phyloP scores from a whole-genome alignment of 2,329 filamentous ascomycete species.

The Sporothrix luriei region DNA sequence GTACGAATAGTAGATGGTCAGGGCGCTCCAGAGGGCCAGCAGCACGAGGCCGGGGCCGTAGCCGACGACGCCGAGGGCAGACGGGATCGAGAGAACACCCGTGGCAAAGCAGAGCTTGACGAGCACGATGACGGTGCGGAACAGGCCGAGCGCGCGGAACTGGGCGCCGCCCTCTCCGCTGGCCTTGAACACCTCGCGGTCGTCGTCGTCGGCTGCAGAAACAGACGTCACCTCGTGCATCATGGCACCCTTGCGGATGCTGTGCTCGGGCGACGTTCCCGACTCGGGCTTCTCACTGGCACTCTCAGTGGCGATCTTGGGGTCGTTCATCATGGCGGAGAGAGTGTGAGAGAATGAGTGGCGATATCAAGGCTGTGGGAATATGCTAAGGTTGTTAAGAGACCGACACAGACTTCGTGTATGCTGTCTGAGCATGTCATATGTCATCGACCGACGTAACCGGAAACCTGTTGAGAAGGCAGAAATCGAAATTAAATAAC shows the following conservation, averaged over 20 bases:
- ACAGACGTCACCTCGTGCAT: neutral
- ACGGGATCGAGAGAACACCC: constrained; percentile 62
- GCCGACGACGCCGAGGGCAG: constrained; percentile 75
- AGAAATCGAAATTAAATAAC: neutral
- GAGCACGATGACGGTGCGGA: constrained; percentile 52
- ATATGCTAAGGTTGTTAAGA: neutral
- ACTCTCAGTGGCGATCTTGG: constrained; percentile 22
- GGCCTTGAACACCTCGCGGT: constrained; percentile 35
- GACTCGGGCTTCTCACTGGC: constrained; percentile 14
- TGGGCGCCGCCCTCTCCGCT: constrained; percentile 36
- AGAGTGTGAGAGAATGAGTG: neutral
- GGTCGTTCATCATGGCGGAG: neutral
- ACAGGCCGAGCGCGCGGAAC: constrained; percentile 53
- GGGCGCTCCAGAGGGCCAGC: constrained; percentile 72
- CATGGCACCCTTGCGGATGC: constrained; percentile 15
- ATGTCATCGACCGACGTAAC: neutral
- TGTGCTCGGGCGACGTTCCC: constrained; percentile 5
- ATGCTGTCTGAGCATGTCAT: constrained; percentile 8
- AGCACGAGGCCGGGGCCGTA: constrained; percentile 27
- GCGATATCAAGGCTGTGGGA: neutral
- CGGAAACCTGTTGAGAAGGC: neutral
- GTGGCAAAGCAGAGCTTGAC: constrained; percentile 51
- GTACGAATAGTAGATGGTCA: constrained; percentile 64
- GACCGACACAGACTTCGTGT: neutral
- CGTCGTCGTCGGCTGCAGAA: constrained; percentile 28